Evolutionary conservation across 208 protist species (phyloP).

Genomic region (Histomonas meleagridis): DNA sequence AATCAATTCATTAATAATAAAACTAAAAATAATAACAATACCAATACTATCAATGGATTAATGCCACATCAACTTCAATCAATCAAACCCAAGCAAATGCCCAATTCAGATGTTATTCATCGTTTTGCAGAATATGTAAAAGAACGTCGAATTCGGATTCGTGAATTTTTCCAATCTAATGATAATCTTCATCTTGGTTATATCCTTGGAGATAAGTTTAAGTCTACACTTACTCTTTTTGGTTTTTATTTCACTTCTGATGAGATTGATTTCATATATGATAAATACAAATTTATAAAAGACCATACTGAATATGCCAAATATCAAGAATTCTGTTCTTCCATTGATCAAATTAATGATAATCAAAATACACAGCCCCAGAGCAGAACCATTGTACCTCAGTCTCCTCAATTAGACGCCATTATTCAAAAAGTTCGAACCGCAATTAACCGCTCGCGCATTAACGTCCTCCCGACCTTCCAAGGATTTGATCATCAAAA

Average conservation of each 20-base stretch:
- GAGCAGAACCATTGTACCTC: background rate
- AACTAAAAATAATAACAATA: background rate
- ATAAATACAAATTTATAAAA: background rate
- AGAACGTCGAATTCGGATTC: background rate
- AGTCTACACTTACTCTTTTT: background rate
- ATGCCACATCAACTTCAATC: background rate
- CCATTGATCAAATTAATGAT: background rate
- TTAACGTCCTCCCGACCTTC: background rate
- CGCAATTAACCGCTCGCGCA: background rate
- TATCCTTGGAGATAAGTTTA: background rate
- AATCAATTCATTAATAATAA: background rate
- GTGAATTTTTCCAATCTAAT: constrained; percentile 7
- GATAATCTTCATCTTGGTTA: background rate
- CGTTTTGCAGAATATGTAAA: background rate
- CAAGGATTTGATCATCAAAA: background rate
- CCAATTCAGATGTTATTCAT: background rate
- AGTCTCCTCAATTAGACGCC: background rate
- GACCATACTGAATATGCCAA: background rate
- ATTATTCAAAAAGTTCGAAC: background rate
- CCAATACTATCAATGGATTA: background rate
- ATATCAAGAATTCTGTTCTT: background rate
- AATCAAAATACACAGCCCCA: background rate
- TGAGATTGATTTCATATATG: background rate
- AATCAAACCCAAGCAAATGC: background rate
- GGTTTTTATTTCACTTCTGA: background rate